Evolutionary conservation across 352 stramenopile species (phyloP).

Genomic region (Phytophthora gonapodyides): DNA sequence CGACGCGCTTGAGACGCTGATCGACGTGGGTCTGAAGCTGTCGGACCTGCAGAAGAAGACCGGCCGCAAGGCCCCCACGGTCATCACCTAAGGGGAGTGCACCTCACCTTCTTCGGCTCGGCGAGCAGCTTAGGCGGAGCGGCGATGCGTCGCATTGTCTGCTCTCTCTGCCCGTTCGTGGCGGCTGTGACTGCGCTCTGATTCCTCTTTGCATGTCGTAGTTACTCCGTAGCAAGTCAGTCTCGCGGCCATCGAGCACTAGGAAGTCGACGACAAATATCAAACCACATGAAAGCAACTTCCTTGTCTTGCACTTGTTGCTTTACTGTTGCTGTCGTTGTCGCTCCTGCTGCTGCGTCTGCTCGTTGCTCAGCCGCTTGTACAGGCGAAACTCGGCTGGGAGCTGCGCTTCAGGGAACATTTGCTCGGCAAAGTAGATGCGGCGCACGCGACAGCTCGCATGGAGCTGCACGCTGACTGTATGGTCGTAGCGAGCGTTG

Average conservation of each 20-base stretch:
- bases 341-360: slow-evolving; percentile 26
- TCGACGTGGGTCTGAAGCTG: slow-evolving; percentile 92
- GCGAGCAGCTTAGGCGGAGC: slow-evolving; percentile 29
- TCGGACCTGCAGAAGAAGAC: slow-evolving; percentile 94
- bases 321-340: not conserved
- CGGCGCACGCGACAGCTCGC: slow-evolving; percentile 61
- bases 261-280: slow-evolving; percentile 29
- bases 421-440: slow-evolving; percentile 58
- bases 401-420: slow-evolving; percentile 45
- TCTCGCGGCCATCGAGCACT: slow-evolving; percentile 14
- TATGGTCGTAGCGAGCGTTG: slow-evolving; percentile 43
- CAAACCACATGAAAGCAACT: slow-evolving; percentile 27
- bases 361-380: slow-evolving; percentile 43
- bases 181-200: slow-evolving; percentile 21
- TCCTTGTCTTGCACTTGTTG: not conserved
- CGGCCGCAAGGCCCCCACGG: slow-evolving; percentile 93
- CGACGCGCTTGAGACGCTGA: slow-evolving; percentile 87
- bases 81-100: slow-evolving; percentile 94
- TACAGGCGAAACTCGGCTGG: slow-evolving; percentile 61
- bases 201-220: slow-evolving; percentile 39
- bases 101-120: slow-evolving; percentile 10
- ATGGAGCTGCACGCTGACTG: slow-evolving; percentile 55
- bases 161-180: slow-evolving; percentile 27
- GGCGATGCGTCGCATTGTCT: slow-evolving; percentile 13
- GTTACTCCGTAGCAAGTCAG: slow-evolving; percentile 33